Evolutionary conservation across 108 stramenopile species (phyloP).

Genomic region (Fragilaria crotonensis): DNA sequence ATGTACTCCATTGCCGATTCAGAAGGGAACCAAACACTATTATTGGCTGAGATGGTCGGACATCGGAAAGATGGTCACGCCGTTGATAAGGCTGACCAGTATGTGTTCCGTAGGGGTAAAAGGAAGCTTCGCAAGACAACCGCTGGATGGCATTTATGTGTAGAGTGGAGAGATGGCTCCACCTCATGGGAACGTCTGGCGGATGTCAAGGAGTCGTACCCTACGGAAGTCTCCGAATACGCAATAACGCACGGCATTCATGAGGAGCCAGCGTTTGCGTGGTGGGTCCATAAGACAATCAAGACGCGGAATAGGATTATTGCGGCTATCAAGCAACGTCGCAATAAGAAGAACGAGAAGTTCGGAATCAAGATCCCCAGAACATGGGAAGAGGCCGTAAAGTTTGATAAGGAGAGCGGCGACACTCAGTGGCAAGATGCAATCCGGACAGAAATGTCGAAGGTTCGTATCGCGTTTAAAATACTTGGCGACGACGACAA

Average conservation of each 20-base stretch:
- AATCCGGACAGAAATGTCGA: slow-evolving; percentile 20
- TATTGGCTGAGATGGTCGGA: slow-evolving; percentile 6
- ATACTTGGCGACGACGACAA: slow-evolving; percentile 2
- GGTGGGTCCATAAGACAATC: slow-evolving; percentile 13
- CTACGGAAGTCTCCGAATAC: slow-evolving; percentile 25
- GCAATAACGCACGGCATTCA: not conserved
- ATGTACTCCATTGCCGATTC: slow-evolving; percentile 8
- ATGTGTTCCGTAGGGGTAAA: not conserved
- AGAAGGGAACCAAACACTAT: slow-evolving; percentile 14
- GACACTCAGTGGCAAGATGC: slow-evolving; percentile 13
- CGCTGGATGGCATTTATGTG: not conserved
- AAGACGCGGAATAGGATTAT: slow-evolving; percentile 10
- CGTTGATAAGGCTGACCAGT: slow-evolving; percentile 1
- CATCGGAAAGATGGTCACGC: not conserved
- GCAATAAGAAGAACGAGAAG: slow-evolving; percentile 14
- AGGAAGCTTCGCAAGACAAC: slow-evolving; percentile 3
- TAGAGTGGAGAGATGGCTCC: slow-evolving; percentile 7
- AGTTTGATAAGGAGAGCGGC: slow-evolving; percentile 9
- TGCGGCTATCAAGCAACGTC: slow-evolving; percentile 7
- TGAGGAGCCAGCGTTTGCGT: slow-evolving; percentile 16
- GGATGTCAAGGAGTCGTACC: slow-evolving; percentile 12
- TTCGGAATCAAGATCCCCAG: slow-evolving; percentile 18
- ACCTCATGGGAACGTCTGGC: slow-evolving; percentile 4
- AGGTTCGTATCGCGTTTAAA: slow-evolving; percentile 15
- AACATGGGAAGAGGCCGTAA: slow-evolving; percentile 7